phyloP scores from a whole-genome alignment of 768 basidiomycete genomes.

The Tricholoma flavovirens region DNA sequence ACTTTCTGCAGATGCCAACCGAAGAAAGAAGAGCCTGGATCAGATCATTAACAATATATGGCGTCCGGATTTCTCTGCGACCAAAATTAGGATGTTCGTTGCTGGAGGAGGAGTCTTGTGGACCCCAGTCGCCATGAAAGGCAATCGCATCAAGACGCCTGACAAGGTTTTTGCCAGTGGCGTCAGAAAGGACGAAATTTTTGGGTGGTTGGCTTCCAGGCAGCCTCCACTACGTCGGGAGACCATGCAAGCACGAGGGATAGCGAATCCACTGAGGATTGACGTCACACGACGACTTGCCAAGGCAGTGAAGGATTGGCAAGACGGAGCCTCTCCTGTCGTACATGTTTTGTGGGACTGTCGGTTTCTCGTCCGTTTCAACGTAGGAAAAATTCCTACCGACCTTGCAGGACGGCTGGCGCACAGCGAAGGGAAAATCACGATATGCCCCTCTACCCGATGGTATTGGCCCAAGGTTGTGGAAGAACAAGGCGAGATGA shows the following conservation, averaged over 20 bases:
- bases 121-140: constrained; percentile 43
- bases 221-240: constrained; percentile 39
- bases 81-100: constrained; percentile 32
- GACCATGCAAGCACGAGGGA: constrained; percentile 20
- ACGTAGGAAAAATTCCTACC: constrained; percentile 37
- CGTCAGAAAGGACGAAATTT: constrained; percentile 11
- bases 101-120: constrained; percentile 62
- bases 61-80: constrained; percentile 24
- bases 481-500: constrained; percentile 12
- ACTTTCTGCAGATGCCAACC: constrained; percentile 51
- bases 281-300: constrained; percentile 35
- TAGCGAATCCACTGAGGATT: constrained; percentile 25
- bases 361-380: constrained; percentile 53
- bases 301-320: constrained; percentile 12
- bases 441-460: constrained; percentile 32
- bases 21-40: constrained; percentile 40
- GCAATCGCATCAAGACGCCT: constrained; percentile 17
- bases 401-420: constrained; percentile 26
- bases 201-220: constrained; percentile 62
- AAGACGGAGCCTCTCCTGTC: constrained; percentile 11
- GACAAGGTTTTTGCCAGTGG: constrained; percentile 6
- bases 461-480: constrained; percentile 49
- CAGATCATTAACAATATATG: constrained; percentile 48
- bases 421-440: constrained; percentile 17
- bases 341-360: constrained; percentile 54